A percentile compares a stretch with the other conserved stretches of the same genome.
phyloP scores from a whole-genome alignment of 345 rosid species.

The Salix exigua region DNA sequence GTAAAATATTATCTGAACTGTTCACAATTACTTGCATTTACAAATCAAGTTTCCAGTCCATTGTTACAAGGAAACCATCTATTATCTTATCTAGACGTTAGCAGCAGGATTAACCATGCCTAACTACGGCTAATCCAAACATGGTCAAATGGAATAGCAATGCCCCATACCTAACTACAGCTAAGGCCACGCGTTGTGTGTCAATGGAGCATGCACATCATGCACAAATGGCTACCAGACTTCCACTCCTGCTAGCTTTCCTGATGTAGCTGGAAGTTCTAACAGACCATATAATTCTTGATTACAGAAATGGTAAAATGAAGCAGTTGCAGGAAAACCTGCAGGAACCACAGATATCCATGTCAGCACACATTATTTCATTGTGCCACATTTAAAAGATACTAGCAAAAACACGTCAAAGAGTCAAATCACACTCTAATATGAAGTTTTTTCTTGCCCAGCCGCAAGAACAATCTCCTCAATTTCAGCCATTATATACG shows the following conservation, averaged over 20 bases:
- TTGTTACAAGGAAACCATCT: neutral
- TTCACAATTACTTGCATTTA: slow-evolving; percentile 6
- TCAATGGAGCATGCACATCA: neutral
- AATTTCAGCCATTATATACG: no score
- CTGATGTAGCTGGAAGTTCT: neutral
- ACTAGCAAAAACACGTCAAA: neutral
- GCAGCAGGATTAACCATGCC: neutral
- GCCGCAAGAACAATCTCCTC: no score
- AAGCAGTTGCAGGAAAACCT: neutral
- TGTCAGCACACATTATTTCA: neutral
- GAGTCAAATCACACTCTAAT: neutral
- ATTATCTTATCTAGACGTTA: neutral
- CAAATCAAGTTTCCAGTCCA: slow-evolving; percentile 11
- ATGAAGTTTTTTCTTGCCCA: no score
- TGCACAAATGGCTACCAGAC: neutral
- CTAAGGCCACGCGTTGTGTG: neutral
- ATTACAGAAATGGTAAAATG: neutral
- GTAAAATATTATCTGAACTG: neutral
- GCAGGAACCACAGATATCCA: neutral
- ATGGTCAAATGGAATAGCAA: neutral
- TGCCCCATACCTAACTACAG: neutral
- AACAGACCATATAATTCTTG: neutral
- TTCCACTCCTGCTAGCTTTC: neutral
- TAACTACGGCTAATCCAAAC: neutral
- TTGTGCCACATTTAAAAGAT: neutral